Base-by-base conservation (phyloP, 768 basidiomycete genomes). In the Udeniomyces megalosporus region DNA sequence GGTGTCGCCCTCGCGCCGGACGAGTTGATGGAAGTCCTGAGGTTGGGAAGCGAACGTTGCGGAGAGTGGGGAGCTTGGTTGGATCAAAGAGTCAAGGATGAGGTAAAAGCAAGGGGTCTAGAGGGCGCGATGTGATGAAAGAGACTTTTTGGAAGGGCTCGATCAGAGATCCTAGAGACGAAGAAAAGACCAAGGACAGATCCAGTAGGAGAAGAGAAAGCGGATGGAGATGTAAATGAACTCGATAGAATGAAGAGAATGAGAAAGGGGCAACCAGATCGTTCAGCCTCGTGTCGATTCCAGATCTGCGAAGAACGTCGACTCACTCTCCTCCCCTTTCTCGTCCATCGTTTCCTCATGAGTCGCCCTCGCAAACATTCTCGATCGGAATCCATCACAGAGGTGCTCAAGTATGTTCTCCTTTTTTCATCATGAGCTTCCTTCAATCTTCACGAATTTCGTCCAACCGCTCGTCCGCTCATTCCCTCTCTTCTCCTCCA, bases 1-100 rank as follows among this genome's bases (percentile, higher is more conserved):
- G 63, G 63, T 15, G 63, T 65, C 31, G 63, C 63, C 6, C 48
- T 65, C 24, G 32, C 50, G 14, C 63, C 63, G 1, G 51, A 44
- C 26, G 63, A 65, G 46, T 58, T 65, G 50, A 60, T 65, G 58
- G 63, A 60, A 14, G 63, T 65, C 24, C 51, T 65, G 7, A 28
- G 58, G 10, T 24, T 47, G 10, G 63, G 63, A 20, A 51, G 32
- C 2, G 58, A 58, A 20, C 38, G 58, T 2, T 54, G 57, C 24
- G 52, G 51, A 1, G 45, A 38, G 31, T 65, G 63, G 63, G 63
- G 63, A 24, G 51, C 42, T 5, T 65, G 63, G 63, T 32, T 65
- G 4, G 63, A 65, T 24, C 20, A 46, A 7, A n/a, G 58, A n/a
- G 63, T 65, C 4, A 48, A 31, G 51, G 17, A 49, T 31, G 63